Percentiles rank a stretch among this genome's conserved stretches.
These are phyloP conservation scores for Polytrichum formosum DNA, from an alignment of 225 moss, liverwort and hornwort species.

Conservation along the genomic window DNA sequence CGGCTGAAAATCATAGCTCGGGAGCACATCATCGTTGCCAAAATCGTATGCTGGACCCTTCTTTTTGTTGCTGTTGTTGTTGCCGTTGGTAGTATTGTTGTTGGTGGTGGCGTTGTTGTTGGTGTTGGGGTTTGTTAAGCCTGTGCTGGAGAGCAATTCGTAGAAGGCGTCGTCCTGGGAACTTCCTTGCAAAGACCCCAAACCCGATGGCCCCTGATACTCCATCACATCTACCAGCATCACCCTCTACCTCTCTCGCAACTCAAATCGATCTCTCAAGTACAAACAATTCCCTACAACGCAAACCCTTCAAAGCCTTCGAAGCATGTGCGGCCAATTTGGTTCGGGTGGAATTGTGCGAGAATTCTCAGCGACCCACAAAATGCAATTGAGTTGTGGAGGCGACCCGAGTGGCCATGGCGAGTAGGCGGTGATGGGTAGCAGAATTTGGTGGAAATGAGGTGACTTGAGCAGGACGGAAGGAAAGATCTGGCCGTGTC, in stretches of 20 bases:
- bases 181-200: slow-evolving; percentile 37
- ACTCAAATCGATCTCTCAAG: not conserved
- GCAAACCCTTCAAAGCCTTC: no score
- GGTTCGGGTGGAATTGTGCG: no score
- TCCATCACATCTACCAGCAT: slow-evolving; percentile 68
- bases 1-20: slow-evolving; percentile 83
- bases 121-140: slow-evolving; percentile 24
- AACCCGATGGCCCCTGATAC: slow-evolving; percentile 48
- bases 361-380: no score
- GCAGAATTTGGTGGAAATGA: no score
- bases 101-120: slow-evolving; percentile 47
- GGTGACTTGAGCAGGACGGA: no score
- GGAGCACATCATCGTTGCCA: slow-evolving; percentile 59
- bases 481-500: no score
- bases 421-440: no score
- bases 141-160: slow-evolving; percentile 69
- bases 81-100: slow-evolving; percentile 13
- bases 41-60: slow-evolving; percentile 41
- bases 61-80: slow-evolving; percentile 47
- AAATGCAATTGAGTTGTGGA: no score
- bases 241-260: slow-evolving; percentile 5
- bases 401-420: no score
- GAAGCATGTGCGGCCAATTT: no score
- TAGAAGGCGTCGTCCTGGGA: slow-evolving; percentile 70
- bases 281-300: no score